phyloP scores from a whole-genome alignment of 805 yeast genomes.

The Myxozyma kluyveri region DNA sequence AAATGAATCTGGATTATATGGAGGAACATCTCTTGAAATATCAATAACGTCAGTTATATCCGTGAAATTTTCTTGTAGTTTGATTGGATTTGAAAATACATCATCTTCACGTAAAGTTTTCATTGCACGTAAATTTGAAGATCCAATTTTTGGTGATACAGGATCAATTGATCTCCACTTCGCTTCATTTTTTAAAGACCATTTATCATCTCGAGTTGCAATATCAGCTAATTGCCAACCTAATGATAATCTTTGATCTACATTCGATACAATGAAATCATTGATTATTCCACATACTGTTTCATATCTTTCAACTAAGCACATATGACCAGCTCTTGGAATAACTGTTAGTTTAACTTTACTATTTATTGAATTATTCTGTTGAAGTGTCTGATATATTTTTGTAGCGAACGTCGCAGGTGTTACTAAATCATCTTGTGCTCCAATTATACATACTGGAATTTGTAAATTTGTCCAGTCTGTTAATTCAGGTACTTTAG shows the following conservation, averaged over 20 bases:
- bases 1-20: slow-evolving; percentile 63
- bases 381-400: slow-evolving; percentile 34
- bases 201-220: slow-evolving; percentile 58
- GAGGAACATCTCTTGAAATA: slow-evolving; percentile 62
- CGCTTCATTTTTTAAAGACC: slow-evolving; percentile 74
- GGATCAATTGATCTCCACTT: slow-evolving; percentile 63
- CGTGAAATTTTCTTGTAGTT: slow-evolving; percentile 50
- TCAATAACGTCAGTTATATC: slow-evolving; percentile 62
- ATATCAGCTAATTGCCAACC: slow-evolving; percentile 65
- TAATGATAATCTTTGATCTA: slow-evolving; percentile 57
- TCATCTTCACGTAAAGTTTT: slow-evolving; percentile 71
- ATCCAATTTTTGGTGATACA: slow-evolving; percentile 44
- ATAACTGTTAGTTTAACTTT: slow-evolving; percentile 42
- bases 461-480: slow-evolving; percentile 45
- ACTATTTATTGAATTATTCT: neutral
- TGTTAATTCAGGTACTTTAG: slow-evolving; percentile 43
- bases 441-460: slow-evolving; percentile 58
- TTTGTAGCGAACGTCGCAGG: slow-evolving; percentile 44
- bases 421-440: slow-evolving; percentile 56
- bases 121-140: slow-evolving; percentile 62
- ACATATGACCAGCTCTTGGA: slow-evolving; percentile 59
- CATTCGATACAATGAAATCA: slow-evolving; percentile 51
- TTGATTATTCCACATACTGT: slow-evolving; percentile 58
- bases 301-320: slow-evolving; percentile 63
- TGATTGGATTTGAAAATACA: slow-evolving; percentile 54